Base-by-base conservation (phyloP, 805 yeast species). In the Pichia heedii region DNA sequence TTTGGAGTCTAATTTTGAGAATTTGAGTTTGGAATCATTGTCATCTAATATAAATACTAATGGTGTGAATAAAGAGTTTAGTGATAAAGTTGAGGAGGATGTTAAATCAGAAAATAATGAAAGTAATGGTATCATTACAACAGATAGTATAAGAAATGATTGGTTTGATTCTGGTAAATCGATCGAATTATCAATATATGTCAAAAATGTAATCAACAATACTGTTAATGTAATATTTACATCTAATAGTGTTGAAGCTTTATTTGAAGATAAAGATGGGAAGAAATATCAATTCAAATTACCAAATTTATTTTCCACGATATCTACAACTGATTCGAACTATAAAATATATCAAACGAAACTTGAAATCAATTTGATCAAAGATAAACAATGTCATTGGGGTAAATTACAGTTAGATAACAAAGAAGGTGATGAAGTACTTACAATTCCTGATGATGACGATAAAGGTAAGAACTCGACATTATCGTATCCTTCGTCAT, bases 141-240 rank as follows among this genome's bases (percentile, higher is more conserved):
- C n/a, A 13, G 32, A 68, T 49, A 56, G 60, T 50, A 60, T 71
- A 33, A 71, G 71, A 53, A 62, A 66, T n/a, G 89, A 84, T 50
- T 84, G 83, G 79, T 90, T 79, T 63, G 96, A 93, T 60, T 70
- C 79, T 15, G 54, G 65, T 10, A 65, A 65, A 1, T 57, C 60
- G 3, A 75, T 88, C 13, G 78, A 80, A 1, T 67, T 89, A 24
- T 77, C 90, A 2, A 63, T 90, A 7, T 90, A 81, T 55, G 77
- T 85, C 39, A 79, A 82, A 48, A 73, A 73, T 34, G 73, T 86
- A 16, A 79, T 81, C 9, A 56, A 68, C 37, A 77, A 74, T 5
- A 59, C 69, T 3, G 54, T 70, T 16, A 58, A 62, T 8, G 67
- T 79, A 5, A 62, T 67, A 0, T 68, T 75, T 45, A 47, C 54